Conservation (phyloP, 768 basidiomycete genomes). For the Amanita jacksonii region DNA sequence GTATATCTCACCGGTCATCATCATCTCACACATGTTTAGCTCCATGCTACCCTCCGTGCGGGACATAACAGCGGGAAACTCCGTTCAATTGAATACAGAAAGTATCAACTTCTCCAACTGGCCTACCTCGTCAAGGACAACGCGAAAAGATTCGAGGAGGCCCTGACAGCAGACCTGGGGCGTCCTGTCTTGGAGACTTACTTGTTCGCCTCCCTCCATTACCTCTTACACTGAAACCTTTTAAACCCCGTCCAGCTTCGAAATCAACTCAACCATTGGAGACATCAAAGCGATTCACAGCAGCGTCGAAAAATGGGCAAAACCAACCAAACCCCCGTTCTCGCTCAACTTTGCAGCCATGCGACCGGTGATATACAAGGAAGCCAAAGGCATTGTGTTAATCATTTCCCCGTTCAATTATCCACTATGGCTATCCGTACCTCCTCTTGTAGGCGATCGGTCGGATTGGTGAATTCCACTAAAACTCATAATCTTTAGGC, state of each 20-base stretch:
- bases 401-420: constrained; percentile 73
- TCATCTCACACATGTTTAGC: constrained; percentile 24
- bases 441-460: constrained; percentile 42
- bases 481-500: constrained; percentile 20
- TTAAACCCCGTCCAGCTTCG: constrained; percentile 36
- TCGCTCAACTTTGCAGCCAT: constrained; percentile 46
- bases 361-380: constrained; percentile 58
- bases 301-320: constrained; percentile 68
- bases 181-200: constrained; percentile 50
- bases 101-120: constrained; percentile 67
- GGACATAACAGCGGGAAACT: constrained; percentile 60
- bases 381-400: constrained; percentile 67
- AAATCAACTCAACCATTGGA: constrained; percentile 41
- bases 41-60: constrained; percentile 42
- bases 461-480: background rate
- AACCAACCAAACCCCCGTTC: constrained; percentile 48
- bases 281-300: constrained; percentile 47
- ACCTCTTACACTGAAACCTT: background rate
- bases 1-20: background rate
- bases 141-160: constrained; percentile 42
- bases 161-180: constrained; percentile 54
- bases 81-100: constrained; percentile 57
- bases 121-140: constrained; percentile 73
- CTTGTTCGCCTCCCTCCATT: constrained; percentile 24
- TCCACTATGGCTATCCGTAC: constrained; percentile 49